Evolutionary conservation across 176 grass and related monocot genomes (phyloP).

Genomic region (Puya raimondii): DNA sequence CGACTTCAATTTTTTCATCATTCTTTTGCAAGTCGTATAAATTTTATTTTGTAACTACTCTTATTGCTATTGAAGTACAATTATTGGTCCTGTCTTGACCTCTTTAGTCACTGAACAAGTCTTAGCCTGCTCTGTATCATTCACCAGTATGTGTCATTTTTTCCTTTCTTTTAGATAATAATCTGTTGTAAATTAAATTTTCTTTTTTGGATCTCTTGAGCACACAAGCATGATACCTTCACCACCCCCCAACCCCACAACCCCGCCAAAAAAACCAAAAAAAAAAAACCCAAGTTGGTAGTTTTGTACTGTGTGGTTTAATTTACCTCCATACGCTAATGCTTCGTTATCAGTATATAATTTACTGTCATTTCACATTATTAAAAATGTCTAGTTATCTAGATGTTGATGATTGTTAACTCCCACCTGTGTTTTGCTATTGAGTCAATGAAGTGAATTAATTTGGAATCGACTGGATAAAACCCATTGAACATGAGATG

Average conservation of each 20-base stretch:
- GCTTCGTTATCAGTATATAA: background rate
- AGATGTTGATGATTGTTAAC: no score
- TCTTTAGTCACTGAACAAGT: background rate
- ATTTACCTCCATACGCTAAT: constrained; percentile 1
- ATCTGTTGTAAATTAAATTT: background rate
- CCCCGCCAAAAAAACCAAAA: no score
- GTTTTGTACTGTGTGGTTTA: background rate
- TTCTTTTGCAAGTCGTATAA: background rate
- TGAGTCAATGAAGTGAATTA: no score
- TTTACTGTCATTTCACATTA: background rate
- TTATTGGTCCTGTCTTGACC: background rate
- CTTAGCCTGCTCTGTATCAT: no score
- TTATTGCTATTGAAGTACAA: background rate
- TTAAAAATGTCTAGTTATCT: no score
- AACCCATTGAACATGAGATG: no score
- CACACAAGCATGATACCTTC: background rate
- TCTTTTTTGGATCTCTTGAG: background rate
- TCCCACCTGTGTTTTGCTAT: no score
- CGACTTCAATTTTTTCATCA: background rate
- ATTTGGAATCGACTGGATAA: no score
- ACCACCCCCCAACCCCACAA: no score
- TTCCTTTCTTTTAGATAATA: background rate
- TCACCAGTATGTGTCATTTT: background rate
- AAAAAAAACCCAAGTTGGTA: no score
- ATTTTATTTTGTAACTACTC: background rate